Base-by-base conservation (phyloP, 1,284 basidiomycete genomes). In the Tetrapyrgos nigripes region DNA sequence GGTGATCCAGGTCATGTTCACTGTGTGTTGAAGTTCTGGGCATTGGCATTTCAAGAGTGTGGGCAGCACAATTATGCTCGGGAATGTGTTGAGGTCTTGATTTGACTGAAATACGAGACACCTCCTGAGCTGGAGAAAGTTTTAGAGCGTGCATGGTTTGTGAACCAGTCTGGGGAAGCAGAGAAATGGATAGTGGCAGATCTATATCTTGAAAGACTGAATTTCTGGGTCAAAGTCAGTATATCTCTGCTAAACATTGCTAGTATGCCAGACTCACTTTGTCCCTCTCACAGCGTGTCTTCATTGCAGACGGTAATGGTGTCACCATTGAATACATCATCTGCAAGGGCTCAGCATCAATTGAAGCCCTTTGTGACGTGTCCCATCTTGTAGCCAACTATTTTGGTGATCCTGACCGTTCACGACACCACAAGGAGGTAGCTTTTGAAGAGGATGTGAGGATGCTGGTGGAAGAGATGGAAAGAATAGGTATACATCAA, bases 21-120 rank as follows among this genome's bases (percentile, higher is more conserved):
- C 4, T 63, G 66, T 1, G 63, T 73, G 5, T 47, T 71, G 24
- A 65, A 65, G 44, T 70, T 62, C 40, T 71, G 68, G 68, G 55
- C 53, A 3, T 63, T 70, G 14, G 35, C 67, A 14, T 72, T 72
- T 48, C 65, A 67, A 0, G 70, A 70, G 5, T 68, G 62, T 26
- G 62, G 66, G 9, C 65, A 62, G 28, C 66, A 70, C 50, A 73
- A 73, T 56, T 73, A 73, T 55, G 71, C 69, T 14, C 62, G 67
- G 5, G 71, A 73, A 58, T 70, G 69, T 55, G 57, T 60, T 10
- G 70, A 73, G 33, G 55, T 71, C 4, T 24, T 72, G 1, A 3
- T 69, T 1, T 51, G 53, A 17, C 68, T 58, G 61, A 66, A 70
- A 40, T 70, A 71, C 55, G 68, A 73, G 53, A 53, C 71, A 4